Percentiles rank a stretch among this genome's conserved stretches.
Conservation (phyloP, 257 asterid species). For the Misopates orontium region DNA sequence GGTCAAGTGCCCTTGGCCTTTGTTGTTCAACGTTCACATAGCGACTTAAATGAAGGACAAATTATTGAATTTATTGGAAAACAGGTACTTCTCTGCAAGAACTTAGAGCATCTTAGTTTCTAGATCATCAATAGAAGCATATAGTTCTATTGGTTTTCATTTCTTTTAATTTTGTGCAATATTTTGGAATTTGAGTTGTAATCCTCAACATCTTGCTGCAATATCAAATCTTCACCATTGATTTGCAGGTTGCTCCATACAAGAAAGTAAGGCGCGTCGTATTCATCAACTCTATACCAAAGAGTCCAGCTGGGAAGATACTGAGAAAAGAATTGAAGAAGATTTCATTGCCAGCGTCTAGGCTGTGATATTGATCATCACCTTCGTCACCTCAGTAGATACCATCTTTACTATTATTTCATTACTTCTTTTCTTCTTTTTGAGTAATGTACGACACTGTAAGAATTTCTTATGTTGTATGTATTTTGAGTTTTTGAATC, state of each 20-base stretch:
- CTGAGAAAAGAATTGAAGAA: conserved; percentile 47
- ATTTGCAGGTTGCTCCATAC: conserved; percentile 54
- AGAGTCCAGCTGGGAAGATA: conserved; percentile 53
- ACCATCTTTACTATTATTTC: too few relatives aligned
- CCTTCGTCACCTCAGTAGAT: not conserved
- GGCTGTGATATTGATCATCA: conserved; percentile 24
- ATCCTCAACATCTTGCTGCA: not conserved
- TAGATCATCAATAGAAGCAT: not conserved
- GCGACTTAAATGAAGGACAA: conserved; percentile 37
- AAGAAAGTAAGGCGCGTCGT: conserved; percentile 53
- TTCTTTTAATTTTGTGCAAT: too few relatives aligned
- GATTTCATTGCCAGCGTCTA: conserved; percentile 34
- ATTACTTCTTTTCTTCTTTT: too few relatives aligned
- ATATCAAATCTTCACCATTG: not conserved
- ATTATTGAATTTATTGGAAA: conserved; percentile 42
- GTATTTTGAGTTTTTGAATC: not conserved
- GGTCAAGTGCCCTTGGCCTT: conserved; percentile 61
- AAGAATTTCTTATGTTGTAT: not conserved
- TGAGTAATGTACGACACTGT: too few relatives aligned
- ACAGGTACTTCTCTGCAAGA: conserved; percentile 33
- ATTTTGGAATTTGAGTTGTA: not conserved
- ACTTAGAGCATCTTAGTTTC: not conserved
- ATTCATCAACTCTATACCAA: conserved; percentile 49
- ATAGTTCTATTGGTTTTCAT: not conserved
- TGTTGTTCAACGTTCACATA: conserved; percentile 40